A percentile compares a stretch with the other conserved stretches of the same genome.
phyloP scores from a whole-genome alignment of 1,139 yeast genomes.

The Blastobotrys serpentis region DNA sequence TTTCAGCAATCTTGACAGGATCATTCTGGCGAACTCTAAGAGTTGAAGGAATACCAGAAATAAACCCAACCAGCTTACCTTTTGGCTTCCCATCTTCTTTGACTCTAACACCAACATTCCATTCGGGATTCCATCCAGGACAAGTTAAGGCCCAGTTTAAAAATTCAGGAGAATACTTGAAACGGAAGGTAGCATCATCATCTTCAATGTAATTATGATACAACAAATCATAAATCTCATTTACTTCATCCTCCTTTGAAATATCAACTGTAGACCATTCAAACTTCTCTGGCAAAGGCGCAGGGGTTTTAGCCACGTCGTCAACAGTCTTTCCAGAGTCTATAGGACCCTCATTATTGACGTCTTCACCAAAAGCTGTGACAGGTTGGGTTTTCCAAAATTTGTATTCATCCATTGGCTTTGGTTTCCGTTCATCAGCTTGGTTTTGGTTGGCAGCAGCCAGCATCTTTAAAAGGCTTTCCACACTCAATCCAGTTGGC shows the following conservation, averaged over 20 bases:
- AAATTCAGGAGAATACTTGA: slow-evolving; percentile 80
- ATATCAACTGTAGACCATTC: slow-evolving; percentile 88
- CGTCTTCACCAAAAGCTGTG: slow-evolving; percentile 63
- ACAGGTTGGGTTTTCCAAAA: slow-evolving; percentile 99
- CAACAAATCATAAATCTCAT: slow-evolving; percentile 73
- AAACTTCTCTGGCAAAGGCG: slow-evolving; percentile 70
- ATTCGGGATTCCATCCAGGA: slow-evolving; percentile 87
- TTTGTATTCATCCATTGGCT: slow-evolving; percentile 85
- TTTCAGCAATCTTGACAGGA: slow-evolving; percentile 70
- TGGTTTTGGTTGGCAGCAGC: slow-evolving; percentile 22
- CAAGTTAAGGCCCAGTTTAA: slow-evolving; percentile 92
- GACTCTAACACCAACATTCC: slow-evolving; percentile 94
- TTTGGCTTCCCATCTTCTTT: slow-evolving; percentile 45
- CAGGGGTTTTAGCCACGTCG: slow-evolving; percentile 69
- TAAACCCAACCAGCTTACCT: slow-evolving; percentile 82
- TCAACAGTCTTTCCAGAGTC: slow-evolving; percentile 63
- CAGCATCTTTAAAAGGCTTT: slow-evolving; percentile 44
- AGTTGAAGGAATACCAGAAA: slow-evolving; percentile 82
- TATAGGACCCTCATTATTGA: slow-evolving; percentile 79
- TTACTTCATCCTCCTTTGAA: slow-evolving; percentile 53
- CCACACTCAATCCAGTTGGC: slow-evolving; percentile 35
- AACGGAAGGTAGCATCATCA: slow-evolving; percentile 85
- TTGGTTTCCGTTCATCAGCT: slow-evolving; percentile 30
- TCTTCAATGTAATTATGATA: slow-evolving; percentile 95
- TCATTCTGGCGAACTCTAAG: slow-evolving; percentile 58